Evolutionary conservation across 352 stramenopile genomes (phyloP), one percentile per base, ranked within the genome.

Genomic region (Globisporangium irregulare): DNA sequence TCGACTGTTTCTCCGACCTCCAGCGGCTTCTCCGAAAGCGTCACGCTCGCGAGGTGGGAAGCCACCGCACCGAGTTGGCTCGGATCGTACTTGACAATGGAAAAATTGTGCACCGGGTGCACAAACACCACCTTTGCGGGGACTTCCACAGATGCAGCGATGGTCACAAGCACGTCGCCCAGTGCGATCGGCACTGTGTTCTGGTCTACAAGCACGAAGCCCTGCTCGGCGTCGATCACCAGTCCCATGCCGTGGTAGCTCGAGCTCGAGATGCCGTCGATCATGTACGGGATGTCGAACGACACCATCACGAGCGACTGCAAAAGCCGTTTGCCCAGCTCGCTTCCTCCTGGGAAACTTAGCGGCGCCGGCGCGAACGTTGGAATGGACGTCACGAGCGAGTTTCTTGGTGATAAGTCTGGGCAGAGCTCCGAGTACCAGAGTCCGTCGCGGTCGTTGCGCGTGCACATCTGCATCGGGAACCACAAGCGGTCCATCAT

Each of bases 201-300:
- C 60, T 96, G 89, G 70, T 98, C 93, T 55, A 97, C 90, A 32
- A 97, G 76, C n/a, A 98, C 89, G 61, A 98, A 90, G 0, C 93
- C 93, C 55, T 80, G 71, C 20, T 81, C 71, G 0, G 77, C 78
- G 68, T 98, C 90, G 1, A 98, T 81, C 0, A 98, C 87, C 14
- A 97, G 67, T n/a, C 92, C 92, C 25, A 93, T 88, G 9, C 93
- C 93, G 48, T 95, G 81, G 64, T 96, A 97, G 53, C 84, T 94
- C 2, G 84, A 95, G 71, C 84, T 93, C 22, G 86, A 93, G 62
- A 97, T 94, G 22, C 90, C 92, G 70, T 98, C 92, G 64, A 97
- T 81, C 80, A 93, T 92, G 70, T 96, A 96, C n/a, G 91, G 91
- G 57, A 97, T 92, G 63, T 97, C 89, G 72, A 97, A 97, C n/a